Conservation (phyloP, 805 yeast species). For the Wickerhamiella sorbophila region DNA sequence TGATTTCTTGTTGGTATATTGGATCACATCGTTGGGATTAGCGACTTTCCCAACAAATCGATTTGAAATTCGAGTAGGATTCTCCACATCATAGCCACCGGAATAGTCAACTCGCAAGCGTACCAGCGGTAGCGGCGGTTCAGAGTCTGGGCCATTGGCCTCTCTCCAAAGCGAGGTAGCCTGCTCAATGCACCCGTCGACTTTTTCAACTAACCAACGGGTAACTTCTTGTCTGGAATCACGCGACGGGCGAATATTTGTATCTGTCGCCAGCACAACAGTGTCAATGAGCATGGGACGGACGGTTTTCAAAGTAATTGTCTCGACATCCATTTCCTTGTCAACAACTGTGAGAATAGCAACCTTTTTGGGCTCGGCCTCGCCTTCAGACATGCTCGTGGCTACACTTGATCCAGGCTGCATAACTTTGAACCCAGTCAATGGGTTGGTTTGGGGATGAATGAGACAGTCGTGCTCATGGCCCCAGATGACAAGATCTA, state of each 20-base stretch:
- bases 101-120: constrained; percentile 76
- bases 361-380: constrained; percentile 57
- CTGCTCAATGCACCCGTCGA: constrained; percentile 48
- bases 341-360: constrained; percentile 57
- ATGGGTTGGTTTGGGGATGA: constrained; percentile 38
- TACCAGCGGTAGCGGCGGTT: constrained; percentile 67
- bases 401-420: constrained; percentile 94
- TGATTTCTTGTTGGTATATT: constrained; percentile 41
- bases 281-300: constrained; percentile 73
- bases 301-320: constrained; percentile 51
- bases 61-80: constrained; percentile 77
- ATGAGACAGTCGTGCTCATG: constrained; percentile 94
- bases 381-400: constrained; percentile 78
- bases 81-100: constrained; percentile 86
- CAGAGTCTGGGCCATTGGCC: constrained; percentile 23
- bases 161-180: constrained; percentile 40
- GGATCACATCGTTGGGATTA: constrained; percentile 73
- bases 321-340: constrained; percentile 39
- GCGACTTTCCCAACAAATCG: constrained; percentile 85
- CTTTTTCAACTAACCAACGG: constrained; percentile 43
- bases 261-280: constrained; percentile 38
- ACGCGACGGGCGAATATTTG: constrained; percentile 1
- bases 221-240: constrained; percentile 35
- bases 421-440: constrained; percentile 56
- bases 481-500: constrained; percentile 88